Evolutionary conservation across 768 basidiomycete genomes (phyloP).

Genomic region (Psilocybe cubensis): DNA sequence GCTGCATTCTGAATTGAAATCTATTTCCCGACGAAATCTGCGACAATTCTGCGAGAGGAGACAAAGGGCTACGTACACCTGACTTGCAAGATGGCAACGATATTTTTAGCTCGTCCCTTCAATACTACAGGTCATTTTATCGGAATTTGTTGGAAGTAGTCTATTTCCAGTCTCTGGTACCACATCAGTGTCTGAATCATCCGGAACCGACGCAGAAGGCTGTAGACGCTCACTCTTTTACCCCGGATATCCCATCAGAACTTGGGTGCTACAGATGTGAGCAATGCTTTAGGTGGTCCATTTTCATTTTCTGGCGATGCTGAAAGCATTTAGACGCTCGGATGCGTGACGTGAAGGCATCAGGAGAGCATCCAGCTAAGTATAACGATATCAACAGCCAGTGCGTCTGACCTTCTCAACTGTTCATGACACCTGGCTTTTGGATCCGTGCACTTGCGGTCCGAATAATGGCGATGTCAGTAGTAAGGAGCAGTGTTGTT

Average conservation of each 20-base stretch:
- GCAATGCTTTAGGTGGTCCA: too few species aligned
- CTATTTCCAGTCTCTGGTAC: neutral
- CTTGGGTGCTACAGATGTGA: too few species aligned
- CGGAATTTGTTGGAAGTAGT: neutral
- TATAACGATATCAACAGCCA: too few species aligned
- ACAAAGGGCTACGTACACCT: neutral
- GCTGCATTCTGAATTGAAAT: neutral
- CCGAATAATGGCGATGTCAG: too few species aligned
- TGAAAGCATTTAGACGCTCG: too few species aligned
- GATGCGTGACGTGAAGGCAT: too few species aligned
- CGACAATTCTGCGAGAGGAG: conserved; percentile 7
- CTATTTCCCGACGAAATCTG: conserved; percentile 11
- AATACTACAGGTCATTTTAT: neutral
- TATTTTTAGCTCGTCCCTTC: neutral
- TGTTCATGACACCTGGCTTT: too few species aligned
- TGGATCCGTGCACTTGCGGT: too few species aligned
- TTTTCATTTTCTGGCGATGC: too few species aligned
- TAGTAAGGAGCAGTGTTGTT: neutral
- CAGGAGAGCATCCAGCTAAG: too few species aligned
- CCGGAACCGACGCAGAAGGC: neutral
- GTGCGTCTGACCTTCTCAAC: too few species aligned
- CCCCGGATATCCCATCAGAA: too few species aligned
- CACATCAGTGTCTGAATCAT: neutral
- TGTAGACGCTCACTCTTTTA: neutral
- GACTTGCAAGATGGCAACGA: neutral